phyloP scores from a whole-genome alignment of 352 stramenopile species.

The Phytophthora cactorum region DNA sequence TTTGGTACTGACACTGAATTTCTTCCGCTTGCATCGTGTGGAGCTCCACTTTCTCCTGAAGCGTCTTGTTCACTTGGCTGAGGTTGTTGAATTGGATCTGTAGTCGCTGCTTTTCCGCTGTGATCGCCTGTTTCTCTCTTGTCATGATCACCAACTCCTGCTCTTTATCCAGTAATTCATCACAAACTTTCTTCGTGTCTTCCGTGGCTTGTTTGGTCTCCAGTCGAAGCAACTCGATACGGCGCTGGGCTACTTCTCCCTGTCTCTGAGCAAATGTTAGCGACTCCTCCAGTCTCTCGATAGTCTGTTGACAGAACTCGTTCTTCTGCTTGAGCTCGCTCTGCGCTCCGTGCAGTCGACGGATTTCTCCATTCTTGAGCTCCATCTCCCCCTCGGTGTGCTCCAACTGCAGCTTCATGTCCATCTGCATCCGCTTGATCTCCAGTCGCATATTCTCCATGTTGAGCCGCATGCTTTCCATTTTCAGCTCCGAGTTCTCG shows the following conservation, averaged over 20 bases:
- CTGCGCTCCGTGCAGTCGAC: constrained; percentile 51
- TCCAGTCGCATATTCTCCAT: constrained; percentile 65
- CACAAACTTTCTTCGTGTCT: constrained; percentile 36
- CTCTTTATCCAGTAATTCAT: constrained; percentile 50
- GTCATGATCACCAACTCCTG: constrained; percentile 37
- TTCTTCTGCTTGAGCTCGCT: constrained; percentile 69
- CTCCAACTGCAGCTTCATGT: constrained; percentile 76
- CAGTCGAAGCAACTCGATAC: constrained; percentile 57
- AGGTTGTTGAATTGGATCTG: constrained; percentile 66
- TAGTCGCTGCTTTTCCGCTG: constrained; percentile 46
- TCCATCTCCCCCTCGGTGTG: constrained; percentile 70
- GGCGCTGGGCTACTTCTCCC: constrained; percentile 57
- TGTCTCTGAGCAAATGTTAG: constrained; percentile 42
- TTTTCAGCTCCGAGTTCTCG: constrained; percentile 67
- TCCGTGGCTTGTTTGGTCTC: constrained; percentile 50
- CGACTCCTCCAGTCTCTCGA: constrained; percentile 53
- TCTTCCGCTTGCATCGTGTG: constrained; percentile 58
- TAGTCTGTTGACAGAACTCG: constrained; percentile 55
- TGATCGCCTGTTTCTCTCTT: constrained; percentile 41
- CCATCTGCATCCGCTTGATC: constrained; percentile 77
- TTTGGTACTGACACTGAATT: constrained; percentile 40
- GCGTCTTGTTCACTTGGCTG: constrained; percentile 25
- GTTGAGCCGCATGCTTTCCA: constrained; percentile 66
- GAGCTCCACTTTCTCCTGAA: constrained; percentile 47
- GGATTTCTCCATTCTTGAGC: constrained; percentile 77